A percentile compares a stretch with the other conserved stretches of the same genome.
Conservation (phyloP, 257 asterid genomes). For the Solanum clarkiae region DNA sequence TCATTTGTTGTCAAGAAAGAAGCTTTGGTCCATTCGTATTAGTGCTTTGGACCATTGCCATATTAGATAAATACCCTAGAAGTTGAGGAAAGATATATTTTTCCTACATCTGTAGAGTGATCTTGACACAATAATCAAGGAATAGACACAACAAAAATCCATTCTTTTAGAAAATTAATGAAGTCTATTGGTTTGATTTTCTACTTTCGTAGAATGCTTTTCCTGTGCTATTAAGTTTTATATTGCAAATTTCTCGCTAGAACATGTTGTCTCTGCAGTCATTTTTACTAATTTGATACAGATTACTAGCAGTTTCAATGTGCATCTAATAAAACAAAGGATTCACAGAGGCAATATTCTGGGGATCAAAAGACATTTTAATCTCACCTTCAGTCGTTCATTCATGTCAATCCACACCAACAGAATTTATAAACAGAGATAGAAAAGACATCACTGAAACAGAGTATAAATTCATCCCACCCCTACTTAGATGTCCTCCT, state of each 20-base stretch:
- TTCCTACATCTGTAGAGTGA: neutral
- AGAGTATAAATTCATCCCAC: neutral
- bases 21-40: conserved; percentile 5
- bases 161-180: neutral
- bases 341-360: neutral
- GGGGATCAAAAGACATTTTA: neutral
- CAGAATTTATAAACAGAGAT: neutral
- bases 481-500: neutral
- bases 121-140: neutral
- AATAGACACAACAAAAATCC: neutral
- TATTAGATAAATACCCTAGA: neutral
- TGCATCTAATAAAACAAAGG: neutral
- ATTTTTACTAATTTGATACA: neutral
- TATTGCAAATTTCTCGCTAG: neutral
- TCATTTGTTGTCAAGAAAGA: conserved; percentile 5
- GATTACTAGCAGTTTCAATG: neutral
- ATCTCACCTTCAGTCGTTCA: neutral
- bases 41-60: neutral
- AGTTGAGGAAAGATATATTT: neutral
- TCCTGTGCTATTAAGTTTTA: neutral
- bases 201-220: neutral
- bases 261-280: neutral
- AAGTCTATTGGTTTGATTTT: neutral
- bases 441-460: neutral
- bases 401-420: neutral